Evolutionary conservation across 1,284 basidiomycete species (phyloP).

Genomic region (Ceratobasidium sp.): DNA sequence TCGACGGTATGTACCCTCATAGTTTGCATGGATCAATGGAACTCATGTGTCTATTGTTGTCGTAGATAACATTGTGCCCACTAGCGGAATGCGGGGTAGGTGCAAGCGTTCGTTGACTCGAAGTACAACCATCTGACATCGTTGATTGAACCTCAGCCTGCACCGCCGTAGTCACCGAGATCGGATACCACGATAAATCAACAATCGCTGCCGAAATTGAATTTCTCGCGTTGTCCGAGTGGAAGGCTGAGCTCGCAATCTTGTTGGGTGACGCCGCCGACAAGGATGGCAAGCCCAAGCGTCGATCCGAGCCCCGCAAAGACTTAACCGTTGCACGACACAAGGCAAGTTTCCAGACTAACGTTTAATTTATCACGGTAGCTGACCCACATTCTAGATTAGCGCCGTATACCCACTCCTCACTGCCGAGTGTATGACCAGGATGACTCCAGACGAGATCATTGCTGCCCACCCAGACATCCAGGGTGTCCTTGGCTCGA

Average conservation of each 20-base stretch:
- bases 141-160: constrained; percentile 58
- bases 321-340: constrained; percentile 70
- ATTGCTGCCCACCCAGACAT: constrained; percentile 54
- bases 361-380: constrained; percentile 6
- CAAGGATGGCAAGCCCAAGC: constrained; percentile 66
- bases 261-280: constrained; percentile 67
- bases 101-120: constrained; percentile 27
- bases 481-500: constrained; percentile 62
- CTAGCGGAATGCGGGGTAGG: constrained; percentile 70
- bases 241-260: constrained; percentile 65
- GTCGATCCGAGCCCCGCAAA: constrained; percentile 65
- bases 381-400: constrained; percentile 56
- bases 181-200: constrained; percentile 64
- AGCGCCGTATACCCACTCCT: constrained; percentile 70
- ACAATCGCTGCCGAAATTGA: constrained; percentile 69
- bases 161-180: constrained; percentile 69
- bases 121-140: neutral
- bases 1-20: constrained; percentile 60
- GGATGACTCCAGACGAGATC: constrained; percentile 59
- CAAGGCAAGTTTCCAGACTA: constrained; percentile 59
- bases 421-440: constrained; percentile 60
- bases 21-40: no score
- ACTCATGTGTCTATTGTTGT: constrained; percentile 40
- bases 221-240: constrained; percentile 66
- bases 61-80: constrained; percentile 69